Base-by-base conservation (phyloP, 2,329 filamentous ascomycete species). In the Neofusicoccum kwambonambiense region DNA sequence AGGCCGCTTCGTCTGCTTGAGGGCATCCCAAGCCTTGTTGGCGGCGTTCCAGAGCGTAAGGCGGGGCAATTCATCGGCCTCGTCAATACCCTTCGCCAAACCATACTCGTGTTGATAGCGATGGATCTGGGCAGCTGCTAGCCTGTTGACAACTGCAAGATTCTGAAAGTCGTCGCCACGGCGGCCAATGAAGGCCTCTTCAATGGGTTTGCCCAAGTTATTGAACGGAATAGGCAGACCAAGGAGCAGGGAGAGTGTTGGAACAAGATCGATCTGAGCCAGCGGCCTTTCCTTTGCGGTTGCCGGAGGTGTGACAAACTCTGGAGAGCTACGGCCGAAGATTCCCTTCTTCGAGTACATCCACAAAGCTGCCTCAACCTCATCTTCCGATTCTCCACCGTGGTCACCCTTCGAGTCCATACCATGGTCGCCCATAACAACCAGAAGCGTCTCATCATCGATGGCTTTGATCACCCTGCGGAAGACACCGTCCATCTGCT, bases 391-490 rank as follows among this genome's bases (percentile, higher is more conserved):
- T 80, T 99, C 95, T 63, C 95, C 95, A n/a, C 95, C 95, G 74
- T 99, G 95, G 70, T 99, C 95, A 17, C 95, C 95, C 80, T 99
- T 98, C 67, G 86, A 83, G 76, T 99, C 95, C 95, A 99, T 99
- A 11, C 95, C 95, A 74, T 99, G 95, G 75, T 99, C 95, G n/a
- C 95, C 95, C 92, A 99, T 96, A 13, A 99, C 91, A 19, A 99
- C 88, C 41, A 99, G 81, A 22, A 99, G 81, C 0, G 95, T 99
- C 64, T 92, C 82, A 62, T 97, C 90, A 70, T 97, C 94, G 17
- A 99, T 81, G 3, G 81, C 81, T 0, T 85, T 82, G 3, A 91
- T 88, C 62, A 98, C 82, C 31, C 89, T 84, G 49, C 88, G 86
- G 65, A 98, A 83, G 35, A 97, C 89, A 0, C 76, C 79, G 72